Conservation (phyloP, 2,329 filamentous ascomycete species). For the Aphanocladium album region DNA sequence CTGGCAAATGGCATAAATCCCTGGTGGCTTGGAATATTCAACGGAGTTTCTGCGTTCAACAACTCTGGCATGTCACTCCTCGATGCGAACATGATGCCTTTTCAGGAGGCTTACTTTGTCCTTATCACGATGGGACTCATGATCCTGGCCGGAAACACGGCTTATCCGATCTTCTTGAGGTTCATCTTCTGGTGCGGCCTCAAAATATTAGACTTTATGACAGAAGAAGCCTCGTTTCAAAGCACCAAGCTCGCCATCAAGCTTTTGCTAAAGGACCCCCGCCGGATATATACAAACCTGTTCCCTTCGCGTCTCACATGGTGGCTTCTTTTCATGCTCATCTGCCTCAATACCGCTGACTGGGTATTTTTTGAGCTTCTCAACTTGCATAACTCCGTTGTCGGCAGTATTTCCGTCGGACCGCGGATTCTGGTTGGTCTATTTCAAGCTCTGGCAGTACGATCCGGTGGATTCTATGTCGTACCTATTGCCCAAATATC, state of each 20-base stretch:
- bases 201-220: slow-evolving; percentile 35
- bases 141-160: slow-evolving; percentile 61
- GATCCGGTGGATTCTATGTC: slow-evolving; percentile 62
- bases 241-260: slow-evolving; percentile 45
- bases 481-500: slow-evolving; percentile 53
- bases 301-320: slow-evolving; percentile 61
- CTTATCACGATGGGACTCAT: slow-evolving; percentile 50
- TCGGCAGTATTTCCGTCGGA: slow-evolving; percentile 46
- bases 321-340: slow-evolving; percentile 59
- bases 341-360: slow-evolving; percentile 56
- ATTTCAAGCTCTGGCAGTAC: slow-evolving; percentile 58
- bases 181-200: slow-evolving; percentile 52
- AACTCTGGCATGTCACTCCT: slow-evolving; percentile 66
- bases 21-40: slow-evolving; percentile 66
- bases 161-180: slow-evolving; percentile 59
- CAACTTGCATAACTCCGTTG: slow-evolving; percentile 55
- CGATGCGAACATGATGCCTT: slow-evolving; percentile 61
- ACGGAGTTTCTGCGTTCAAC: slow-evolving; percentile 64
- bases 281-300: slow-evolving; percentile 57
- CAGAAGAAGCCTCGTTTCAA: slow-evolving; percentile 28
- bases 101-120: slow-evolving; percentile 47
- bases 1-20: slow-evolving; percentile 54
- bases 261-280: slow-evolving; percentile 52
- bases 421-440: slow-evolving; percentile 58
- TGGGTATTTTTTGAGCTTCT: slow-evolving; percentile 63